These are phyloP conservation scores for Xylaria sp. DNA, from an alignment of 2,329 filamentous ascomycete genomes.

Conservation along the genomic window DNA sequence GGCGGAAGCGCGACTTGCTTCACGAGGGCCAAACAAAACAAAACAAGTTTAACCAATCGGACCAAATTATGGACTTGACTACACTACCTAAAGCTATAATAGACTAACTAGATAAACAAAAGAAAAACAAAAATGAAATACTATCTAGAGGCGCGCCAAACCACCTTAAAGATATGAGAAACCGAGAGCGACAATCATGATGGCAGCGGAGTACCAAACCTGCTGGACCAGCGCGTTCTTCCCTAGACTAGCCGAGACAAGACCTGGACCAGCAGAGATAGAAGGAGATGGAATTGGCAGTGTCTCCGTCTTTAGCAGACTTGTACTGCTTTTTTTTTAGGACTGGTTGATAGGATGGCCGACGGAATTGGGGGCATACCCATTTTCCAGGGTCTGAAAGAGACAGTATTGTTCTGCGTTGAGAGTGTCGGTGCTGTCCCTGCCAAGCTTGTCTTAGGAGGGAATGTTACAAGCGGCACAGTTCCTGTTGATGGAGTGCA, in stretches of 20 bases:
- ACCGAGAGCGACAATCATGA: conserved; percentile 5
- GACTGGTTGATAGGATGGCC: conserved; percentile 2
- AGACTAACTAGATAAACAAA: conserved; percentile 8
- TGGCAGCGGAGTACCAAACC: conserved; percentile 2
- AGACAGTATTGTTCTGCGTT: conserved; percentile 14
- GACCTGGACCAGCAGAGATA: neutral
- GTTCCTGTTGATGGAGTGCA: conserved; percentile 11
- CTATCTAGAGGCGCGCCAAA: neutral
- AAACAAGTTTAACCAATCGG: conserved; percentile 5
- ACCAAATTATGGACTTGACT: conserved; percentile 2
- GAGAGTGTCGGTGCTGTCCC: conserved; percentile 16
- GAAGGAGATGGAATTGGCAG: conserved; percentile 4
- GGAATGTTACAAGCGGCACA: conserved; percentile 9
- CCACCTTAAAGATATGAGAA: conserved; percentile 13
- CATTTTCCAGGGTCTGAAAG: conserved; percentile 13
- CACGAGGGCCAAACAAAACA: conserved; percentile 8
- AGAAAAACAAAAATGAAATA: conserved; percentile 12
- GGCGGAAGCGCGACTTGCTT: conserved; percentile 1
- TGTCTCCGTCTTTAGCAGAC: conserved; percentile 1
- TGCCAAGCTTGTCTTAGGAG: conserved; percentile 6
- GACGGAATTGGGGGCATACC: conserved; percentile 14
- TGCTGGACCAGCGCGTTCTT: conserved; percentile 12
- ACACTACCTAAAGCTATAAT: conserved; percentile 9
- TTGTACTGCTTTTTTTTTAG: conserved; percentile 1
- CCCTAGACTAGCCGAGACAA: conserved; percentile 2